phyloP scores from a whole-genome alignment of 1,139 yeast genomes.

The Scheffersomyces titani region DNA sequence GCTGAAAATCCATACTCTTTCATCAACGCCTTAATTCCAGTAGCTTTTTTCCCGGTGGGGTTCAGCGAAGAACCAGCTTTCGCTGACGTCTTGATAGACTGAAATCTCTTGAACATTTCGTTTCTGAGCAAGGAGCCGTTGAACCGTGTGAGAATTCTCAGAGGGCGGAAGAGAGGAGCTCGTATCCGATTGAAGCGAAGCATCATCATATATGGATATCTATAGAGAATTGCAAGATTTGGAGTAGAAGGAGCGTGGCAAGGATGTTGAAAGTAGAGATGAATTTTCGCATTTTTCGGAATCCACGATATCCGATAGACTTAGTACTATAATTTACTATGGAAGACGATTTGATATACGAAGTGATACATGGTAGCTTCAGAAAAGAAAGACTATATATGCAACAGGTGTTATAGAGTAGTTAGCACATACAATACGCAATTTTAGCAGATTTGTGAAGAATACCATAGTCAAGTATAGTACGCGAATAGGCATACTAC shows the following conservation, averaged over 20 bases:
- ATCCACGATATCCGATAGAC: not conserved
- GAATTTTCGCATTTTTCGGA: not conserved
- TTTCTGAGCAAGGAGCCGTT: constrained; percentile 3
- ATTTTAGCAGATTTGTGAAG: not conserved
- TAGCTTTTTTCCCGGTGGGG: constrained; percentile 28
- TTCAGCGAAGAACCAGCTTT: not conserved
- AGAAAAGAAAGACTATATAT: not conserved
- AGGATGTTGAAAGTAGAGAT: not conserved
- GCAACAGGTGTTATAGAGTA: not conserved
- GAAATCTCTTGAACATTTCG: constrained; percentile 2
- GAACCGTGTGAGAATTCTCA: constrained; percentile 1
- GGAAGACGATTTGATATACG: not conserved
- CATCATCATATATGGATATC: not conserved
- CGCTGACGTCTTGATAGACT: not conserved
- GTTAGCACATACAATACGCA: not conserved
- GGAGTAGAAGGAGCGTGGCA: not conserved
- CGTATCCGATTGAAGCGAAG: not conserved
- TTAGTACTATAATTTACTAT: no score
- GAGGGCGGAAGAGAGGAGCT: not conserved
- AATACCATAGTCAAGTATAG: not conserved
- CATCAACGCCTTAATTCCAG: constrained; percentile 67
- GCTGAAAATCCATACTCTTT: constrained; percentile 93
- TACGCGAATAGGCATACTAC: not conserved
- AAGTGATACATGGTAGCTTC: not conserved
- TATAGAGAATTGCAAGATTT: not conserved